Evolutionary conservation across 2,329 filamentous ascomycete genomes (phyloP).

Genomic region (Fusarium proliferatum): DNA sequence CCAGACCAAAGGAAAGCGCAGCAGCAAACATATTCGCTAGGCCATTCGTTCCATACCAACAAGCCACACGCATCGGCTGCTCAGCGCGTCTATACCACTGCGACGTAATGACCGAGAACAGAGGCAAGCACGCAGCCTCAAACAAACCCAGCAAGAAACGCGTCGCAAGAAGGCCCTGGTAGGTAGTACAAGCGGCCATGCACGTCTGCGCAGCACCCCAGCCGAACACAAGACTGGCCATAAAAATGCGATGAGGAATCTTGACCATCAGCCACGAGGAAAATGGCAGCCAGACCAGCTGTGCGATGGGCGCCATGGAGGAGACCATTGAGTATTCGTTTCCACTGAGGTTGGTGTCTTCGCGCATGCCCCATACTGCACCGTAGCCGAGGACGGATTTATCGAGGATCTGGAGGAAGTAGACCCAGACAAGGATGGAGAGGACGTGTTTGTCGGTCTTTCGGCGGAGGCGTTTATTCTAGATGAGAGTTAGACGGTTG

Average conservation of each 20-base stretch:
- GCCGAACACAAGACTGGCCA: conserved; percentile 60
- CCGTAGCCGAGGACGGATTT: conserved; percentile 68
- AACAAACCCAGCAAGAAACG: conserved; percentile 61
- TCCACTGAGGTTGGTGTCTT: conserved; percentile 62
- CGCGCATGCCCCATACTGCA: conserved; percentile 64
- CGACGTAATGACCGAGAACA: conserved; percentile 59
- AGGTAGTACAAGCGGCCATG: conserved; percentile 61
- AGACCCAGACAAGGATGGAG: conserved; percentile 65
- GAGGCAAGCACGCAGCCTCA: conserved; percentile 64
- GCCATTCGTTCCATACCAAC: conserved; percentile 75
- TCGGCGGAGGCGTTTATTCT: conserved; percentile 60
- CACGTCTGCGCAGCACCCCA: conserved; percentile 58
- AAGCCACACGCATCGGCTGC: conserved; percentile 70
- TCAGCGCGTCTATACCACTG: conserved; percentile 64
- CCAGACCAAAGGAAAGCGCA: conserved; percentile 66
- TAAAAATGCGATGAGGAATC: conserved; percentile 68
- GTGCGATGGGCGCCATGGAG: conserved; percentile 68
- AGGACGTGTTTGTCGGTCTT: conserved; percentile 72
- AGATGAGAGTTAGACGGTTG: background rate
- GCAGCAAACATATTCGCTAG: conserved; percentile 67
- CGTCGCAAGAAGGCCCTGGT: conserved; percentile 60
- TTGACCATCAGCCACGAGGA: conserved; percentile 70
- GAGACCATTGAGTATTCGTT: conserved; percentile 68
- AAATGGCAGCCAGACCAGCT: conserved; percentile 70
- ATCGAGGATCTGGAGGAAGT: conserved; percentile 69